Base-by-base conservation (phyloP, 495 filamentous ascomycete species). In the Penicillium diatomitis region DNA sequence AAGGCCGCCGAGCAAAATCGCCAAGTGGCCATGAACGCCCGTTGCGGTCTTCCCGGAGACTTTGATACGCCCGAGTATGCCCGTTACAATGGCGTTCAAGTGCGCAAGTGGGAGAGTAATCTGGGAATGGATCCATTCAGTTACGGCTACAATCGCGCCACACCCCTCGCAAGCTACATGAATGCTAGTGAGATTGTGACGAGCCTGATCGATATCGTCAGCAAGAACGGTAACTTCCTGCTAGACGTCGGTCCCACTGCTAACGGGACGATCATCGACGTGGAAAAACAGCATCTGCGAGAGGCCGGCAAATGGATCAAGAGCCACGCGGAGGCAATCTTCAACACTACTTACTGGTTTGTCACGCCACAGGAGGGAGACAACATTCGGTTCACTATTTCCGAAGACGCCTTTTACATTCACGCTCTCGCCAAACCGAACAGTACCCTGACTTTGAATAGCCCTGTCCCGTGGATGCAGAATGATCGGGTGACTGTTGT, bases 331-430 rank as follows among this genome's bases (percentile, higher is more conserved):
- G 77, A 81, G 49, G 74, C 75, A 2, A 67, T 81, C 10, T 81
- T 71, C 50, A 70, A 75, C 32, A 81, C 78, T 6, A 76, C 73
- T 8, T 81, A 80, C 49, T 81, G 77, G 75, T 74, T 75, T 54
- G 61, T 80, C 11, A 72, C 66, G 34, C 69, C 72, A 1, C 63
- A 77, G 47, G 74, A 75, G 35, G 65, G 61, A 0, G 60, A 70
- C 31, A 46, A 54, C 36, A 59, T 80, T 0, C 52, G 78, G 28
- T 81, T 79, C 47, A 80, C 77, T 28, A 68, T 72, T 52, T 76
- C 66, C 6, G 43, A 58, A 33, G 67, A 73, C 40, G 77, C 78
- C 1, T 80, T 81, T 41, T 81, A 80, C 51, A 65, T 81, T 34
- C 54, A 70, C 33, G 62, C 63, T 5, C 53, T 79, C 9, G 56